Conservation (phyloP, 768 basidiomycete genomes). For the Hypholoma fasciculare region DNA sequence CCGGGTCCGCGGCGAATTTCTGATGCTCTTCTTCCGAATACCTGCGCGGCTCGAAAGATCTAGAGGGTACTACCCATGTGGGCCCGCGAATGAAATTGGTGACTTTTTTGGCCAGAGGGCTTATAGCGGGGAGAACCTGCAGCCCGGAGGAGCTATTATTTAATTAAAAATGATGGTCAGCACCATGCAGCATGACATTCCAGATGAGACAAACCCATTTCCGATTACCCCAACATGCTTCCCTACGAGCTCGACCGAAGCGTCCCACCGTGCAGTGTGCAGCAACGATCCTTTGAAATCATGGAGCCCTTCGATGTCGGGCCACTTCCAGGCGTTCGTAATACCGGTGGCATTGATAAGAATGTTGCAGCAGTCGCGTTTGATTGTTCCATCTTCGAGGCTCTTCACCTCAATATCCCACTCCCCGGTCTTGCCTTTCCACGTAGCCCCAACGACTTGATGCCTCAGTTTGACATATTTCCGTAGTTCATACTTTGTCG, state of each 20-base stretch:
- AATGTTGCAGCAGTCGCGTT: slow-evolving; percentile 28
- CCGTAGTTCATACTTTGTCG: slow-evolving; percentile 26
- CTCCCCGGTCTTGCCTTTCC: slow-evolving; percentile 25
- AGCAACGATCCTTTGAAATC: slow-evolving; percentile 31
- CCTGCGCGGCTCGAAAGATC: slow-evolving; percentile 22
- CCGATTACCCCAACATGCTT: slow-evolving; percentile 31
- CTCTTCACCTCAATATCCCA: slow-evolving; percentile 30
- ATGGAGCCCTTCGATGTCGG: slow-evolving; percentile 33
- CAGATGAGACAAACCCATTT: slow-evolving; percentile 15
- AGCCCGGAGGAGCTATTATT: slow-evolving; percentile 29
- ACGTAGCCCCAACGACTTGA: slow-evolving; percentile 25
- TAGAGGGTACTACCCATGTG: slow-evolving; percentile 26
- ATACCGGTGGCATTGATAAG: slow-evolving; percentile 32
- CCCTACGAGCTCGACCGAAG: slow-evolving; percentile 26
- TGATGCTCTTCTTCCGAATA: slow-evolving; percentile 37
- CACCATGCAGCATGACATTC: not conserved
- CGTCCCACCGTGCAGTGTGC: slow-evolving; percentile 35
- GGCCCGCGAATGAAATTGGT: slow-evolving; percentile 28
- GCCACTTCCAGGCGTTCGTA: slow-evolving; percentile 39
- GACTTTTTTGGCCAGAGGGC: slow-evolving; percentile 30
- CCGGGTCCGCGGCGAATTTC: slow-evolving; percentile 32
- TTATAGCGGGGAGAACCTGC: slow-evolving; percentile 29
- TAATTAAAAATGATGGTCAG: not conserved
- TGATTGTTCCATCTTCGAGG: slow-evolving; percentile 12
- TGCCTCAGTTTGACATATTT: slow-evolving; percentile 30